phyloP scores from a whole-genome alignment of 2,329 filamentous ascomycete genomes.

The Didymella sp. region DNA sequence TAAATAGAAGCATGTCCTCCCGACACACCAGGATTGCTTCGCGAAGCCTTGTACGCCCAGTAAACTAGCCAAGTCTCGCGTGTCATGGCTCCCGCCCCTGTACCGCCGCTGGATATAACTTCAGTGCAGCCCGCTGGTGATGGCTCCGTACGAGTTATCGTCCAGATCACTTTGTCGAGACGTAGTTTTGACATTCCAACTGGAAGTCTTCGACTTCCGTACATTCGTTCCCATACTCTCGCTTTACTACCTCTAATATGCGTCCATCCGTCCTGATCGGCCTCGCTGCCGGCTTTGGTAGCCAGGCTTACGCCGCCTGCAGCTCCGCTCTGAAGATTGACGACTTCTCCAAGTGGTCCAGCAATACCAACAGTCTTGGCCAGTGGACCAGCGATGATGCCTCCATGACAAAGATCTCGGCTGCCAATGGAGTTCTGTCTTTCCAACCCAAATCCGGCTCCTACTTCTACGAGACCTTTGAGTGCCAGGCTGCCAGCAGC shows the following conservation, averaged over 20 bases:
- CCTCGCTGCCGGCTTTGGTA: slow-evolving; percentile 41
- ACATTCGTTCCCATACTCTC: slow-evolving; percentile 48
- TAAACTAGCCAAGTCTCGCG: slow-evolving; percentile 32
- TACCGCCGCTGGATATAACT: slow-evolving; percentile 31
- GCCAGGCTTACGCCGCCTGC: slow-evolving; percentile 45
- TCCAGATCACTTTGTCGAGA: slow-evolving; percentile 30
- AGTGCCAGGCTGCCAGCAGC: slow-evolving; percentile 55
- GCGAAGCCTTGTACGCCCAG: slow-evolving; percentile 36
- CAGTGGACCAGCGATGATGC: slow-evolving; percentile 56
- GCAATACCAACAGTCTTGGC: slow-evolving; percentile 47
- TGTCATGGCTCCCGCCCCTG: slow-evolving; percentile 31
- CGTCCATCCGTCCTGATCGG: slow-evolving; percentile 40
- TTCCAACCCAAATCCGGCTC: slow-evolving; percentile 59
- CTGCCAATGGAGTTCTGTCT: slow-evolving; percentile 54
- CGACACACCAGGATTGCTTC: slow-evolving; percentile 24
- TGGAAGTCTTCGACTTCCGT: slow-evolving; percentile 48
- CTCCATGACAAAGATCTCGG: slow-evolving; percentile 55
- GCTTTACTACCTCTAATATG: slow-evolving; percentile 40
- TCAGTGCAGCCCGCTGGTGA: slow-evolving; percentile 18
- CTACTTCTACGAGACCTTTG: slow-evolving; percentile 64
- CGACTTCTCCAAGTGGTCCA: slow-evolving; percentile 49
- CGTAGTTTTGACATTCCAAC: slow-evolving; percentile 24
- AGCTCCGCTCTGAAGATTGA: slow-evolving; percentile 47
- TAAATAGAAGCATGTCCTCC: slow-evolving; percentile 31
- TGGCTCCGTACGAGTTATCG: slow-evolving; percentile 30